Percentiles rank a stretch among this genome's conserved stretches.
These are phyloP conservation scores for Penicillium concentricum DNA, from an alignment of 2,329 filamentous ascomycete species.

Conservation along the genomic window DNA sequence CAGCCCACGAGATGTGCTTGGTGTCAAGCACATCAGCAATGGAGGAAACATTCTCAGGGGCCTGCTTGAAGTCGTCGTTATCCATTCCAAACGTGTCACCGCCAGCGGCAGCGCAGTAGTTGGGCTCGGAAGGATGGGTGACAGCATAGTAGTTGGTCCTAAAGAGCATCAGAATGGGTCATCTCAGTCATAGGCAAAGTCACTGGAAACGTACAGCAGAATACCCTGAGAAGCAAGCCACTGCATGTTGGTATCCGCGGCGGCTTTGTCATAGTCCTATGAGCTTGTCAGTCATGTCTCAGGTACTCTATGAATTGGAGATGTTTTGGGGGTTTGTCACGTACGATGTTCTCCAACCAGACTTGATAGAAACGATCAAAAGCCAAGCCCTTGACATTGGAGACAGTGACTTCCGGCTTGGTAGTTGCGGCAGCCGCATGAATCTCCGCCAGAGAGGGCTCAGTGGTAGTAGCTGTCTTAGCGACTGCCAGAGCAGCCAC, in stretches of 20 bases:
- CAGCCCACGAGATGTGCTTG: slow-evolving; percentile 64
- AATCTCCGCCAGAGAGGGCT: slow-evolving; percentile 29
- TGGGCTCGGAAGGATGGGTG: slow-evolving; percentile 73
- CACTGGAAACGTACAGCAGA: slow-evolving; percentile 43
- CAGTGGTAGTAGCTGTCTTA: slow-evolving; percentile 26
- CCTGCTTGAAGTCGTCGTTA: slow-evolving; percentile 63
- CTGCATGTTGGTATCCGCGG: slow-evolving; percentile 51
- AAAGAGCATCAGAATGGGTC: not conserved
- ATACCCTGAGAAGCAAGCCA: slow-evolving; percentile 52
- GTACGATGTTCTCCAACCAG: slow-evolving; percentile 72
- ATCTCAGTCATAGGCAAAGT: not conserved
- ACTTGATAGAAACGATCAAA: slow-evolving; percentile 72
- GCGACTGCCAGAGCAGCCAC: slow-evolving; percentile 24
- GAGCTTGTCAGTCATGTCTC: not conserved
- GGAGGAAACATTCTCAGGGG: slow-evolving; percentile 63
- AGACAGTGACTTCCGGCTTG: slow-evolving; percentile 59
- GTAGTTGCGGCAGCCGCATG: slow-evolving; percentile 52
- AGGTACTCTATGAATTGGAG: not conserved
- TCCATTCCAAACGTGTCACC: slow-evolving; percentile 74
- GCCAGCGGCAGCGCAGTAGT: slow-evolving; percentile 67
- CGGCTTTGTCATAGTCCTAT: slow-evolving; percentile 60
- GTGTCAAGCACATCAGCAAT: slow-evolving; percentile 68
- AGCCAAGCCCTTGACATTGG: slow-evolving; percentile 65
- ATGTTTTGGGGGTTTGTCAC: slow-evolving; percentile 25
- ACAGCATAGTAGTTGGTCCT: slow-evolving; percentile 57